A percentile compares a stretch with the other conserved stretches of the same genome.
Conservation (phyloP, 75 land plant species). For the Ceratopteris richardii region DNA sequence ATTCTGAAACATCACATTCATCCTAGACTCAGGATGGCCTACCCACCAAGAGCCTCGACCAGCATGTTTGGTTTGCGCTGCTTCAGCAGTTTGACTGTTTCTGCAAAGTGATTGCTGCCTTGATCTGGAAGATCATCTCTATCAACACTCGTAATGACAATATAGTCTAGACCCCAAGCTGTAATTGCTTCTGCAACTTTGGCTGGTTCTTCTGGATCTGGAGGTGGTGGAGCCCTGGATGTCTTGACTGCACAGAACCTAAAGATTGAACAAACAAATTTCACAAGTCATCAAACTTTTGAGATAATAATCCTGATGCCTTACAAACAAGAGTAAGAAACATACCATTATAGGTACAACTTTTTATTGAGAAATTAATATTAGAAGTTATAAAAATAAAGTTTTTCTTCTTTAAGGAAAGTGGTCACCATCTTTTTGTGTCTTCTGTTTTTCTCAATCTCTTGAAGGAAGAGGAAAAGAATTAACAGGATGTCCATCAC, state of each 20-base stretch:
- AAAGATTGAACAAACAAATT: too few species aligned
- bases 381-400: too few species aligned
- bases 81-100: slow-evolving; percentile 78
- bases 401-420: too few species aligned
- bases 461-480: too few species aligned
- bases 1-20: not conserved
- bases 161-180: slow-evolving; percentile 95
- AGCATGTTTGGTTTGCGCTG: slow-evolving; percentile 74
- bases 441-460: too few species aligned
- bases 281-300: too few species aligned
- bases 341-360: too few species aligned
- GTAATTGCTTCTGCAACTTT: slow-evolving; percentile 96
- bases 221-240: slow-evolving; percentile 83
- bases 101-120: slow-evolving; percentile 92
- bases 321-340: too few species aligned
- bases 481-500: too few species aligned
- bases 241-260: slow-evolving; percentile 99
- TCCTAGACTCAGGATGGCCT: not conserved
- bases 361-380: too few species aligned
- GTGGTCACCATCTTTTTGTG: too few species aligned
- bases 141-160: slow-evolving; percentile 95
- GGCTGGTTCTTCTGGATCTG: slow-evolving; percentile 79
- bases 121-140: slow-evolving; percentile 94
- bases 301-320: too few species aligned
- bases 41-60: slow-evolving; percentile 86